Evolutionary conservation across 208 protist species (phyloP).

Genomic region (Acanthamoeba lenticulata): DNA sequence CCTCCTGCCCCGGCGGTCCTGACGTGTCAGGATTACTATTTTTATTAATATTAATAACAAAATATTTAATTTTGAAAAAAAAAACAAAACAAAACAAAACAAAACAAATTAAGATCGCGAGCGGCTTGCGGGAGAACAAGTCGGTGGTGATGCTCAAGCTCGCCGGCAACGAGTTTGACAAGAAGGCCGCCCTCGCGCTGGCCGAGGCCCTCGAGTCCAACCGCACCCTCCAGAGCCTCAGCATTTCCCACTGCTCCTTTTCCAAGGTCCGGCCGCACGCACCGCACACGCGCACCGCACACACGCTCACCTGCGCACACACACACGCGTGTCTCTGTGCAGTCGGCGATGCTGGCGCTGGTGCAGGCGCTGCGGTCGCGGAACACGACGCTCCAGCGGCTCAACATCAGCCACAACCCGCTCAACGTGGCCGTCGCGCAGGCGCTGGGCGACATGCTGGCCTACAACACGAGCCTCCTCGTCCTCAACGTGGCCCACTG

Average conservation of each 20-base stretch:
- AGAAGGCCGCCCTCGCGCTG: not conserved
- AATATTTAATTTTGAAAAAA: not conserved
- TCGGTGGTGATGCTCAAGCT: not conserved
- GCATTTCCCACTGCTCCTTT: not conserved
- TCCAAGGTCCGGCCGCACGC: not conserved
- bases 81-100: not conserved
- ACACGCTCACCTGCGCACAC: too few relatives aligned
- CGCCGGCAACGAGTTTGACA: not conserved
- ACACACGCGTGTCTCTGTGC: not conserved
- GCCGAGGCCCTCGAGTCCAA: not conserved
- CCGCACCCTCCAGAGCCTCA: not conserved
- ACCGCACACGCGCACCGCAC: not conserved
- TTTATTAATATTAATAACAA: too few relatives aligned
- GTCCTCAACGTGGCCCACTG: not conserved
- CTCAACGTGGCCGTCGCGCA: not conserved
- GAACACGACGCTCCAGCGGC: not conserved
- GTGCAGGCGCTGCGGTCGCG: not conserved
- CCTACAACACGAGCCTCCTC: not conserved
- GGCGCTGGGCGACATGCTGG: not conserved
- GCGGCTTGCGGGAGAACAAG: not conserved
- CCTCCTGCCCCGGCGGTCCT: too few relatives aligned
- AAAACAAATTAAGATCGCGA: not conserved
- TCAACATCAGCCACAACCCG: conserved; percentile 1
- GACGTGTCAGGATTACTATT: too few relatives aligned
- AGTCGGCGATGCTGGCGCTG: not conserved